These are phyloP conservation scores for Heracleum sosnowskyi DNA, from an alignment of 129 eudicot species.

Conservation along the genomic window DNA sequence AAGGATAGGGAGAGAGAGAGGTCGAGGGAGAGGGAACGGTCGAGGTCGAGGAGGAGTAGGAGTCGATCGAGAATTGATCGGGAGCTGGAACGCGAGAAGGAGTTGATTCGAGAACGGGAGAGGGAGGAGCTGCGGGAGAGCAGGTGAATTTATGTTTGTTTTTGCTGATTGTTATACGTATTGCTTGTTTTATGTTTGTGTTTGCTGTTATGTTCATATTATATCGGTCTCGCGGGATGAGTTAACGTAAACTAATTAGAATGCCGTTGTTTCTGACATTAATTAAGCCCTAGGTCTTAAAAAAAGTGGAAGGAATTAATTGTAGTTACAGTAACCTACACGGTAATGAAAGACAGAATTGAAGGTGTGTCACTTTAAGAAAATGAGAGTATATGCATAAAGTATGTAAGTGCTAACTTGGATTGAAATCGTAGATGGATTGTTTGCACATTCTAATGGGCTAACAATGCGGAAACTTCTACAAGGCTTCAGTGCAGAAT, in stretches of 20 bases:
- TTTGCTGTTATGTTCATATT: not conserved
- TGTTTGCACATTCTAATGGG: slow-evolving; percentile 84
- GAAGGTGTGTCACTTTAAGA: slow-evolving; percentile 12
- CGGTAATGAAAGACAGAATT: not conserved
- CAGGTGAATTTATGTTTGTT: slow-evolving; percentile 40
- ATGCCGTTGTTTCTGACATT: not conserved
- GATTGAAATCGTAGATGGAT: slow-evolving; percentile 84
- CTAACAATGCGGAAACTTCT: slow-evolving; percentile 73
- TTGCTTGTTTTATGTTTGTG: not conserved
- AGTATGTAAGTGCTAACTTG: slow-evolving; percentile 60
- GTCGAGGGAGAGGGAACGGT: slow-evolving; percentile 26
- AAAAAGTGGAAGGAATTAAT: not conserved
- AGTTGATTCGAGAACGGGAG: slow-evolving; percentile 37
- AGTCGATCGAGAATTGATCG: slow-evolving; percentile 40
- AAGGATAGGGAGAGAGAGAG: slow-evolving; percentile 20
- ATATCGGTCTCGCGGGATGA: not conserved
- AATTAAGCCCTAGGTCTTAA: not conserved
- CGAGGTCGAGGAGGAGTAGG: slow-evolving; percentile 29
- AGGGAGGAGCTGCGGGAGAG: slow-evolving; percentile 71
- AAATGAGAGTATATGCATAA: slow-evolving; percentile 32
- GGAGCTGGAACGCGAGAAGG: slow-evolving; percentile 51
- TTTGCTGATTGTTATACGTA: not conserved
- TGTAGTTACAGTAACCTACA: not conserved
- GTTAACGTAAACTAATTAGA: not conserved
- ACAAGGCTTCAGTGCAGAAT: slow-evolving; percentile 62